Conservation (phyloP, 805 yeast genomes). For the Blastobotrys americana region DNA sequence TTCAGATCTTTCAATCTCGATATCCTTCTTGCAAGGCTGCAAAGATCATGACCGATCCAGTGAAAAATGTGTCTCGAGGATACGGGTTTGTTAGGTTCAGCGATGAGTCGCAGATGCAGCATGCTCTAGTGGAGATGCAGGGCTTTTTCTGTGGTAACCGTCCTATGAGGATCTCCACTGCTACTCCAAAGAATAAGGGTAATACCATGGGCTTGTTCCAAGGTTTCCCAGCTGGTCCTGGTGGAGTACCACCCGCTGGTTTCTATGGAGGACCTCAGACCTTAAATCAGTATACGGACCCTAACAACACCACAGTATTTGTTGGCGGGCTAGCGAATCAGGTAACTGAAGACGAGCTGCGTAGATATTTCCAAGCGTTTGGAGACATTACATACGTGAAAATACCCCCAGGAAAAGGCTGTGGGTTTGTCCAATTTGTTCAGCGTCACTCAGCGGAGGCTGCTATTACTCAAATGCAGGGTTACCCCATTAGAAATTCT, state of each 20-base stretch:
- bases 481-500: slow-evolving; percentile 78
- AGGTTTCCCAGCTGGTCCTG: slow-evolving; percentile 5
- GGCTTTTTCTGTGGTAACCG: slow-evolving; percentile 65
- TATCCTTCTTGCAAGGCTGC: slow-evolving; percentile 71
- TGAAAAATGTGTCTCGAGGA: slow-evolving; percentile 67
- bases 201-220: slow-evolving; percentile 15
- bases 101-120: slow-evolving; percentile 57
- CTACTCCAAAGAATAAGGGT: slow-evolving; percentile 46
- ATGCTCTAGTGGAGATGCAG: slow-evolving; percentile 75
- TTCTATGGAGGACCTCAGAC: slow-evolving; percentile 30
- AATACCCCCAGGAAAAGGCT: slow-evolving; percentile 69
- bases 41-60: slow-evolving; percentile 69
- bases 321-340: slow-evolving; percentile 64
- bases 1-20: slow-evolving; percentile 57
- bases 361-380: slow-evolving; percentile 57
- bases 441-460: slow-evolving; percentile 75
- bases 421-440: slow-evolving; percentile 82
- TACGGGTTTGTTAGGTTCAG: slow-evolving; percentile 84
- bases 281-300: slow-evolving; percentile 60
- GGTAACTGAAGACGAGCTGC: slow-evolving; percentile 52
- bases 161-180: slow-evolving; percentile 70
- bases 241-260: slow-evolving; percentile 22
- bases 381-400: slow-evolving; percentile 57
- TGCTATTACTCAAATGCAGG: slow-evolving; percentile 84
- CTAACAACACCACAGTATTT: slow-evolving; percentile 74